Evolutionary conservation across 108 stramenopile species (phyloP).

Genomic region (Nitzschia sp.): DNA sequence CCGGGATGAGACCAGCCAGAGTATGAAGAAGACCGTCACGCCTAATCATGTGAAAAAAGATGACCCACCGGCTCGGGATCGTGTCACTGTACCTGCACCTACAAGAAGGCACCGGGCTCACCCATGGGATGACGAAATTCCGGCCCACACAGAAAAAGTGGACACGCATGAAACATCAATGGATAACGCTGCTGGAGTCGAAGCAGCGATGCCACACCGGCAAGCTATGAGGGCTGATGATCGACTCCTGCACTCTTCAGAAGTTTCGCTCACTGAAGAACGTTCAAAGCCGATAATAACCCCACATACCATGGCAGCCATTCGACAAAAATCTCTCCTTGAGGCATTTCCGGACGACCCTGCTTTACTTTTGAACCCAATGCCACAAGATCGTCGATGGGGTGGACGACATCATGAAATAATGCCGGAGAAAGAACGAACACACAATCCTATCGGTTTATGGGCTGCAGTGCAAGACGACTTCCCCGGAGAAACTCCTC

Average conservation of each 20-base stretch:
- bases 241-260: neutral
- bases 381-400: neutral
- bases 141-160: conserved; percentile 1
- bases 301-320: neutral
- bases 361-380: neutral
- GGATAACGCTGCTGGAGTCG: conserved; percentile 29
- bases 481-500: no score
- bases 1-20: conserved; percentile 48
- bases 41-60: no score
- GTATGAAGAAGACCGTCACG: conserved; percentile 15
- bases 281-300: neutral
- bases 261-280: conserved; percentile 2
- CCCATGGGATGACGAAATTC: conserved; percentile 33
- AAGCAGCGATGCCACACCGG: conserved; percentile 15
- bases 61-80: no score
- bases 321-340: neutral
- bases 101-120: conserved; percentile 13
- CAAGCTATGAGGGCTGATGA: neutral
- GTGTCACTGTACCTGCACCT: neutral
- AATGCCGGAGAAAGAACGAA: no score
- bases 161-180: conserved; percentile 29
- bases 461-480: no score
- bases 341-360: conserved; percentile 3
- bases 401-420: no score
- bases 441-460: no score